phyloP scores from a whole-genome alignment of 2,329 filamentous ascomycete species.

The Neonectria coccinea region DNA sequence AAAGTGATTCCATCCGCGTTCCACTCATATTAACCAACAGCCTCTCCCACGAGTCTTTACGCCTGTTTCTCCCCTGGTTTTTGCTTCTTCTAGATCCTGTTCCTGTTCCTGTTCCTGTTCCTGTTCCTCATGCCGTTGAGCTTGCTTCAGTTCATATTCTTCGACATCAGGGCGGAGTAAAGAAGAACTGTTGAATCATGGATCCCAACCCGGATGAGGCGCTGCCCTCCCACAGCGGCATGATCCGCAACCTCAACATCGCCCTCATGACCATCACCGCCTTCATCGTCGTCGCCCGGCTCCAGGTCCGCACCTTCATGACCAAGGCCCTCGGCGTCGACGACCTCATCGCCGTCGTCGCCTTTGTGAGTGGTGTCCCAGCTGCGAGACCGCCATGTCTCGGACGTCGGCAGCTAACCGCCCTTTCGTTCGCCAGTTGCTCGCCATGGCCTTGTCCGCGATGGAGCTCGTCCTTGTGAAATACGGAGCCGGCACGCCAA shows the following conservation, averaged over 20 bases:
- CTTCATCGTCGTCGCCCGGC: constrained; percentile 32
- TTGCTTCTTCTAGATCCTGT: not conserved
- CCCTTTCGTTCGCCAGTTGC: constrained; percentile 13
- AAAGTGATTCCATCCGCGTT: not conserved
- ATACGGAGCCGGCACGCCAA: constrained; percentile 34
- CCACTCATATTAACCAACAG: not conserved
- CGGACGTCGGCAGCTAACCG: constrained; percentile 11
- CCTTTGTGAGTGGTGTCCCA: constrained; percentile 32
- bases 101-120: too few species aligned
- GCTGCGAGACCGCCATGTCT: not conserved
- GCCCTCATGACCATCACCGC: constrained; percentile 37
- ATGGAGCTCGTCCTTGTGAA: constrained; percentile 35
- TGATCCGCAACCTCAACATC: constrained; percentile 37
- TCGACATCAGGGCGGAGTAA: not conserved
- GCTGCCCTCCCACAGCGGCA: constrained; percentile 22
- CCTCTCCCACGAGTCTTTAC: not conserved
- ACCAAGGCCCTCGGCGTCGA: constrained; percentile 38
- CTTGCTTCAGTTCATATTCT: not conserved
- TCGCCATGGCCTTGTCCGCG: constrained; percentile 30
- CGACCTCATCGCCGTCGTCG: constrained; percentile 36
- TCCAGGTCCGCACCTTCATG: constrained; percentile 39
- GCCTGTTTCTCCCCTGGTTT: not conserved
- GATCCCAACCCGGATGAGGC: not conserved
- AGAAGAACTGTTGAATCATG: constrained; percentile 6
- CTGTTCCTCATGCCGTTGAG: not conserved